Conservation (phyloP, 768 basidiomycete species). For the Suillus alpinus region DNA sequence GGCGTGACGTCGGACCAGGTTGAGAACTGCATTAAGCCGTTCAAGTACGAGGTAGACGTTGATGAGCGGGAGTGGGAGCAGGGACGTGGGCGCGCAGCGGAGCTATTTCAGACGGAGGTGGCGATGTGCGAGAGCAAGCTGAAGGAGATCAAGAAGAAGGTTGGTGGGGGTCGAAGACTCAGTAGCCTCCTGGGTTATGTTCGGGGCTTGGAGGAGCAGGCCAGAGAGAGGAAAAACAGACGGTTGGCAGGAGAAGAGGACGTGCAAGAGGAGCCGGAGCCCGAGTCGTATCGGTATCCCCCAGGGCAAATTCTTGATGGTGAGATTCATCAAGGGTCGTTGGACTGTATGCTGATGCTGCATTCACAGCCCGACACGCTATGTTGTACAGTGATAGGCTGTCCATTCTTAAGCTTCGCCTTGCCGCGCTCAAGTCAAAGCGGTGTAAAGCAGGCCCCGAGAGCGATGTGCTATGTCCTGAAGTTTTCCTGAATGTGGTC, state of each 20-base stretch:
- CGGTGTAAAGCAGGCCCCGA: constrained; percentile 87
- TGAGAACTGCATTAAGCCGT: constrained; percentile 99
- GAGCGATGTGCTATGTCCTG: constrained; percentile 89
- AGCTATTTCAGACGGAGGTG: constrained; percentile 83
- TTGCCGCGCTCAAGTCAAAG: constrained; percentile 83
- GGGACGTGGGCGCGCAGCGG: constrained; percentile 72
- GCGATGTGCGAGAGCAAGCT: constrained; percentile 82
- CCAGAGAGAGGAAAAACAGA: constrained; percentile 58
- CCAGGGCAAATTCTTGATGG: constrained; percentile 92
- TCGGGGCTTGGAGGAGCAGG: constrained; percentile 73
- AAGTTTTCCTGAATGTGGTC: constrained; percentile 94
- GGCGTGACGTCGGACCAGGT: constrained; percentile 97
- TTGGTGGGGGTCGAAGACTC: constrained; percentile 84
- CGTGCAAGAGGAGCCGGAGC: constrained; percentile 39
- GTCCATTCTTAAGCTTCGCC: constrained; percentile 78
- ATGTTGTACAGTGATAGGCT: constrained; percentile 83
- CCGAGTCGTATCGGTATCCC: constrained; percentile 86
- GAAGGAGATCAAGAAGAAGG: constrained; percentile 80
- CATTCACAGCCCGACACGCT: constrained; percentile 78
- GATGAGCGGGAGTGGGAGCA: constrained; percentile 90
- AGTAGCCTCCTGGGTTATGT: constrained; percentile 78
- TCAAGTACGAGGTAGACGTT: constrained; percentile 97
- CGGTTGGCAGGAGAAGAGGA: constrained; percentile 42
- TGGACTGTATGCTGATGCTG: constrained; percentile 13
- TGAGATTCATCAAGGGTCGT: constrained; percentile 34